phyloP scores from a whole-genome alignment of 331 rosid genomes.

The Dryas integrifolia region DNA sequence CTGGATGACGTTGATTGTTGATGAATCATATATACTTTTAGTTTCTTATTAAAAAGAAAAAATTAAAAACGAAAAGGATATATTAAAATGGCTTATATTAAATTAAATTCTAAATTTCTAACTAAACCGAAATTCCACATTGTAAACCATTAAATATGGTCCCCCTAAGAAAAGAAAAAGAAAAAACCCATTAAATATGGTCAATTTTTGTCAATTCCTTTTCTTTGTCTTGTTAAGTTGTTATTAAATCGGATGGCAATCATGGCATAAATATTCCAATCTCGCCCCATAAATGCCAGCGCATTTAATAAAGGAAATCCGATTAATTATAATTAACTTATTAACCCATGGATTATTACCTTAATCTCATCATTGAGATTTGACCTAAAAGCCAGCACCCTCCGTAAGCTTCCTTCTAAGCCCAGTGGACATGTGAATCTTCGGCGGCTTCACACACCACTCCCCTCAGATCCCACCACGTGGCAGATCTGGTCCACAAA shows the following conservation, averaged over 20 bases:
- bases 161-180: no score
- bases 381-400: neutral
- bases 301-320: neutral
- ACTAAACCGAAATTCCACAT: no score
- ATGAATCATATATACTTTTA: no score
- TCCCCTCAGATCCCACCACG: constrained; percentile 13
- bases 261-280: neutral
- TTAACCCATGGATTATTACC: neutral
- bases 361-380: neutral
- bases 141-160: no score
- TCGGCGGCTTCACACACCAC: neutral
- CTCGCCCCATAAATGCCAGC: neutral
- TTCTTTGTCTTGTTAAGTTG: neutral
- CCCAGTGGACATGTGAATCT: constrained; percentile 17
- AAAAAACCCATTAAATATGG: neutral
- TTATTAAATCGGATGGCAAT: neutral
- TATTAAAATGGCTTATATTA: no score
- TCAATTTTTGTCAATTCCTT: constrained; percentile 9
- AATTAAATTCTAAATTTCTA: no score
- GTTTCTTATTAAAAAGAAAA: no score
- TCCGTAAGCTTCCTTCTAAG: neutral
- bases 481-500: constrained; percentile 24
- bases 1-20: no score
- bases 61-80: no score
- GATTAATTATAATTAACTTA: no score